These are phyloP conservation scores for Phytophthora cryptogea DNA, from an alignment of 352 stramenopile genomes.

Conservation along the genomic window DNA sequence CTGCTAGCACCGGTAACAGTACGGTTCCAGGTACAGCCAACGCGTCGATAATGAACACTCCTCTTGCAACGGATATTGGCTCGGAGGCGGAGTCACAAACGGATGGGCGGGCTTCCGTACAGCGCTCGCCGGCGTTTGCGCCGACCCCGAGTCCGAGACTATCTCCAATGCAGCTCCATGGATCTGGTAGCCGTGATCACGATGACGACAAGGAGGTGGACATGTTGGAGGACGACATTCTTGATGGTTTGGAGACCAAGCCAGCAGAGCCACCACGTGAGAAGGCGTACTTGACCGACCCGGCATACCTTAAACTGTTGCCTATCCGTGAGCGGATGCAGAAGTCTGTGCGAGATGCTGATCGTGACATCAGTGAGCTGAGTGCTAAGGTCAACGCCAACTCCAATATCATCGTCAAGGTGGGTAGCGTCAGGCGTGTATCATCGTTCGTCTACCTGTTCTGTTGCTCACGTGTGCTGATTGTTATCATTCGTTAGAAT, in stretches of 20 bases:
- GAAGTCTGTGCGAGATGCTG: constrained; percentile 69
- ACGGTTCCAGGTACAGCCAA: constrained; percentile 36
- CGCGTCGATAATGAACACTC: constrained; percentile 70
- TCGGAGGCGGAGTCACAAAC: constrained; percentile 68
- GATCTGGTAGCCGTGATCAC: constrained; percentile 19
- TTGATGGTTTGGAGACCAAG: constrained; percentile 76
- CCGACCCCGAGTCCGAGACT: constrained; percentile 56
- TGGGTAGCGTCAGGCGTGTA: constrained; percentile 18
- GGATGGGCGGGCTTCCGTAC: constrained; percentile 57
- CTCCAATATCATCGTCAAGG: constrained; percentile 86
- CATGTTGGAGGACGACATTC: constrained; percentile 77
- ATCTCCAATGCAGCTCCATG: constrained; percentile 42
- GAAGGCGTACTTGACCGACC: constrained; percentile 63
- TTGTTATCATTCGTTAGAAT: constrained; percentile 42
- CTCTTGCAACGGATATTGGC: constrained; percentile 66
- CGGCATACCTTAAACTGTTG: constrained; percentile 67
- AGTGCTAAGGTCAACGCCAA: constrained; percentile 71
- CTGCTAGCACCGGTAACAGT: constrained; percentile 19
- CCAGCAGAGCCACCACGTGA: constrained; percentile 30
- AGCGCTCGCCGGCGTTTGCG: constrained; percentile 66
- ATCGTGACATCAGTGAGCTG: constrained; percentile 71
- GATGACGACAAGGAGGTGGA: constrained; percentile 81
- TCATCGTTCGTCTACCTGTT: not conserved
- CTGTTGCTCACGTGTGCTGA: constrained; percentile 4
- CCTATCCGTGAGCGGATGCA: constrained; percentile 64